Evolutionary conservation across 768 basidiomycete genomes (phyloP).

Genomic region (Lactifluus pinguis): DNA sequence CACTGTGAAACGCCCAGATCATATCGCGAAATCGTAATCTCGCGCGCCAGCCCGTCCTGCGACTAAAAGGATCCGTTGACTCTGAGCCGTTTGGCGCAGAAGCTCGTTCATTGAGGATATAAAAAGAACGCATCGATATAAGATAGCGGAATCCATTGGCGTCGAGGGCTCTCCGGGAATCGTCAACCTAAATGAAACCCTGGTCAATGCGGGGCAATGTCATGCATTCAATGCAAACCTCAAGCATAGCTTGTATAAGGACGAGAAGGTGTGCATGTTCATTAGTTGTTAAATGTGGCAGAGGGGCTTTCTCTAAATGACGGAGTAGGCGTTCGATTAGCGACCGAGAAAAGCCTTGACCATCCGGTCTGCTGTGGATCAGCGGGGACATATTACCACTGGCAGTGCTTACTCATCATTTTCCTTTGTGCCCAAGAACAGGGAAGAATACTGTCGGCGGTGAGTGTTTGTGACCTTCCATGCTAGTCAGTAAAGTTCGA

Average conservation of each 20-base stretch:
- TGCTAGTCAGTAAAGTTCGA: not conserved
- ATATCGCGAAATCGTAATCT: slow-evolving; percentile 90
- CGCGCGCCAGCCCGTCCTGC: slow-evolving; percentile 50
- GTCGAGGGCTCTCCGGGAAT: slow-evolving; percentile 85
- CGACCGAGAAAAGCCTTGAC: slow-evolving; percentile 50
- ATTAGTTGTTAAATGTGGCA: slow-evolving; percentile 65
- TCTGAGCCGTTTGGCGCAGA: slow-evolving; percentile 40
- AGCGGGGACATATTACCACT: not conserved
- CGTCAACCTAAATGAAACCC: slow-evolving; percentile 55
- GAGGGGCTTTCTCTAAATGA: slow-evolving; percentile 48
- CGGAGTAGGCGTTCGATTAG: slow-evolving; percentile 55
- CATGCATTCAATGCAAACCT: slow-evolving; percentile 39
- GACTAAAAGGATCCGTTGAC: slow-evolving; percentile 34
- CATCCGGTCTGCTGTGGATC: slow-evolving; percentile 31
- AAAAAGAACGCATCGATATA: slow-evolving; percentile 86
- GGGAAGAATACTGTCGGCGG: slow-evolving; percentile 37
- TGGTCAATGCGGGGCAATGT: slow-evolving; percentile 1
- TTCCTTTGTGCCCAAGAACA: slow-evolving; percentile 43
- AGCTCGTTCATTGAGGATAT: slow-evolving; percentile 67
- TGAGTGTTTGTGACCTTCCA: slow-evolving; percentile 11
- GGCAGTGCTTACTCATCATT: slow-evolving; percentile 36
- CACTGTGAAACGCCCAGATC: slow-evolving; percentile 95
- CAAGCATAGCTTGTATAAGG: slow-evolving; percentile 78
- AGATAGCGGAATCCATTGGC: slow-evolving; percentile 89
- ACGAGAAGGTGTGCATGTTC: slow-evolving; percentile 81